These are phyloP conservation scores for Aspergillus jensenii DNA, from an alignment of 2,329 filamentous ascomycete species.

Conservation along the genomic window DNA sequence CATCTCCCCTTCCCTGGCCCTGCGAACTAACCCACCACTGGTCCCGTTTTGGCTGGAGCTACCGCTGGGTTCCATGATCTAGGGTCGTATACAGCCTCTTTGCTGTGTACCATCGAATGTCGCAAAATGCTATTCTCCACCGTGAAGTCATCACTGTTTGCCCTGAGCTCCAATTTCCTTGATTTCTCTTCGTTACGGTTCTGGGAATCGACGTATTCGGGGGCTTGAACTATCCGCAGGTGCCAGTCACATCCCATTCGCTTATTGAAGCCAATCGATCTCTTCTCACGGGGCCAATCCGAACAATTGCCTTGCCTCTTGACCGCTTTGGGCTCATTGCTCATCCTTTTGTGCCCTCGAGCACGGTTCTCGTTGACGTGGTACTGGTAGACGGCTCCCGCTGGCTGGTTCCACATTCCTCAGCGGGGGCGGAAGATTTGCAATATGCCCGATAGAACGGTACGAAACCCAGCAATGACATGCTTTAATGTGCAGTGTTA, in stretches of 20 bases:
- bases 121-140: not conserved
- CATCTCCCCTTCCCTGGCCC: not conserved
- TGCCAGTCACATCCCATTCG: not conserved
- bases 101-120: not conserved
- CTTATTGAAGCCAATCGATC: not conserved
- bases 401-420: constrained; percentile 1
- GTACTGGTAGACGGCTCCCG: not conserved
- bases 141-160: not conserved
- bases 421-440: not conserved
- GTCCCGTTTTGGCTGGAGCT: not conserved
- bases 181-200: not conserved
- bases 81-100: not conserved
- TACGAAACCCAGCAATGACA: not conserved
- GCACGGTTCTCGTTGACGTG: not conserved
- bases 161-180: not conserved
- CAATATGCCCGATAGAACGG: not conserved
- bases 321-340: not conserved
- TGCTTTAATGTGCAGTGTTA: not conserved
- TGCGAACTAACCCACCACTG: not conserved
- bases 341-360: not conserved
- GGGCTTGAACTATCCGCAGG: not conserved
- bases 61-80: not conserved
- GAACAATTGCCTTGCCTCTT: not conserved
- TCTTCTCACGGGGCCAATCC: not conserved
- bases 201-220: not conserved